Evolutionary conservation across 345 rosid genomes (phyloP).

Genomic region (Lumnitzera littorea): DNA sequence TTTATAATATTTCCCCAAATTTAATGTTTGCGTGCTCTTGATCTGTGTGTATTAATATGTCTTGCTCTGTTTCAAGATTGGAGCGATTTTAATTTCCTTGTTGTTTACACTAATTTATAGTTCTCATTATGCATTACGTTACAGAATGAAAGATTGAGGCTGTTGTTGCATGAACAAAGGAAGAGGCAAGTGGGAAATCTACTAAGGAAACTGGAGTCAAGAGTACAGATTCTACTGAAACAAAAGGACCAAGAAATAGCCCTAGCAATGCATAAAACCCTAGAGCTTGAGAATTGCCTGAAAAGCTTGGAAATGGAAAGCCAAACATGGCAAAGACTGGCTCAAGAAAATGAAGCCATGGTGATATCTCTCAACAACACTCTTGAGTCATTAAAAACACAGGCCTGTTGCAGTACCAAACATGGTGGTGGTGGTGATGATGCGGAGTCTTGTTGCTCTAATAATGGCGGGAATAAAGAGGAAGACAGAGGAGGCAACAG

Average conservation of each 20-base stretch:
- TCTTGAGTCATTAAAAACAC: constrained; percentile 38
- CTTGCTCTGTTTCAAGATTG: no score
- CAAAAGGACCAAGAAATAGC: constrained; percentile 31
- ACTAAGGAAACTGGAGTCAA: constrained; percentile 22
- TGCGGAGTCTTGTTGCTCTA: constrained; percentile 47
- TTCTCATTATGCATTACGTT: background rate
- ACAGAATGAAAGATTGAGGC: constrained; percentile 30
- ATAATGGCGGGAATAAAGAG: constrained; percentile 7
- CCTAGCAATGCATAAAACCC: constrained; percentile 13
- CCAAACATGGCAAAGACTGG: constrained; percentile 26
- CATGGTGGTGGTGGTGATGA: constrained; percentile 27
- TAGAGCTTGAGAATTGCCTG: constrained; percentile 24
- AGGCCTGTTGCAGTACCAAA: constrained; percentile 20
- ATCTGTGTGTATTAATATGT: no score
- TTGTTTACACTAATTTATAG: background rate
- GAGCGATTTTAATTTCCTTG: no score
- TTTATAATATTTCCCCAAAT: no score
- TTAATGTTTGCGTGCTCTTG: no score
- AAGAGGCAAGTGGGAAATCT: constrained; percentile 17
- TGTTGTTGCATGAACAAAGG: constrained; percentile 26
- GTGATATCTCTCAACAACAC: constrained; percentile 22
- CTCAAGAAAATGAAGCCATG: constrained; percentile 29
- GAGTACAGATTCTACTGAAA: constrained; percentile 14
- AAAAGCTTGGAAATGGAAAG: constrained; percentile 24
- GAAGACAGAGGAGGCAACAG: constrained; percentile 9